Conservation (phyloP, 2,329 filamentous ascomycete species). For the Apiospora aurea region DNA sequence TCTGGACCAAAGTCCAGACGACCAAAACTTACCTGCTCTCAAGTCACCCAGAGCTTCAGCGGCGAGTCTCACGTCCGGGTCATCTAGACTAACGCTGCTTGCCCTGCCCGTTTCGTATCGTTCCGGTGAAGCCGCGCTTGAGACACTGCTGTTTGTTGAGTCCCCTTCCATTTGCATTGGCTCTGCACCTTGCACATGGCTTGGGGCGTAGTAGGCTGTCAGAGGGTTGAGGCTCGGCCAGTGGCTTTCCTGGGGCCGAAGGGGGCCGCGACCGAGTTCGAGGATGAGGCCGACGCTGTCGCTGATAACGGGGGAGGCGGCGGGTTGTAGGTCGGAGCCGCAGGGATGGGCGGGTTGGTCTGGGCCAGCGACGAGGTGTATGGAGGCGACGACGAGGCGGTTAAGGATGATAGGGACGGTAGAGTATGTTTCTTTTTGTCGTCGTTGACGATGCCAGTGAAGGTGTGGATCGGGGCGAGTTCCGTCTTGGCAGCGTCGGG, state of each 20-base stretch:
- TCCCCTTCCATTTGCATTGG: conserved; percentile 59
- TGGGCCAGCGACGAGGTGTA: conserved; percentile 33
- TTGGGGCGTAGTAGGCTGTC: conserved; percentile 55
- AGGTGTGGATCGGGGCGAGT: conserved; percentile 51
- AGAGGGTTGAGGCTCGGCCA: conserved; percentile 60
- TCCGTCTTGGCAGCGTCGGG: conserved; percentile 46
- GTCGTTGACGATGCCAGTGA: conserved; percentile 37
- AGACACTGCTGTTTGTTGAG: conserved; percentile 47
- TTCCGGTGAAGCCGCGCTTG: conserved; percentile 55
- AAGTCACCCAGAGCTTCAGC: conserved; percentile 80
- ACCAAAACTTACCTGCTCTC: conserved; percentile 65
- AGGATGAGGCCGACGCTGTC: conserved; percentile 29
- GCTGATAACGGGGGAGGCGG: conserved; percentile 38
- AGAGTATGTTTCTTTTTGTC: conserved; percentile 40
- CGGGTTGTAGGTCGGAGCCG: conserved; percentile 32
- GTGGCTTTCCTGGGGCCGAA: conserved; percentile 40
- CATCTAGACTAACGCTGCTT: conserved; percentile 65
- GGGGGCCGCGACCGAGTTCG: conserved; percentile 29
- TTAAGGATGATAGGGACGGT: conserved; percentile 52
- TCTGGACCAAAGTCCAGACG: conserved; percentile 27
- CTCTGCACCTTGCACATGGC: conserved; percentile 51
- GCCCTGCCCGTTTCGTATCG: conserved; percentile 52
- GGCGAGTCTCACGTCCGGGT: conserved; percentile 72
- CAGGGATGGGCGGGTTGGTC: conserved; percentile 27
- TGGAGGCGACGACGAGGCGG: conserved; percentile 39